These are phyloP conservation scores for Fusarium chaquense DNA, from an alignment of 2,329 filamentous ascomycete species.

Conservation along the genomic window DNA sequence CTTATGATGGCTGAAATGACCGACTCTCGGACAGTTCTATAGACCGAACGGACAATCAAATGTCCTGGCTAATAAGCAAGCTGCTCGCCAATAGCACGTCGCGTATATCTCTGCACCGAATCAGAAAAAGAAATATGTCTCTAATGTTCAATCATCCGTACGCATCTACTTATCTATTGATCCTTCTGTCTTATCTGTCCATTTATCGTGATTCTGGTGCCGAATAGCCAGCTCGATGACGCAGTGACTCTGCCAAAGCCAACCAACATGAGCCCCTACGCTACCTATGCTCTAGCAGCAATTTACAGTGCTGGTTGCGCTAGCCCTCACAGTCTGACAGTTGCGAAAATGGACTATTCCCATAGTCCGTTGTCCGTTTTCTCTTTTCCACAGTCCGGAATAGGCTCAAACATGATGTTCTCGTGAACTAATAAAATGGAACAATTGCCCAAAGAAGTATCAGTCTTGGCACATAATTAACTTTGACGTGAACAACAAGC, in stretches of 20 bases:
- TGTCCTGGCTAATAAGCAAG: background rate
- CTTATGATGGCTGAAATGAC: background rate
- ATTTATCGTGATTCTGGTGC: background rate
- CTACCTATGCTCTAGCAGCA: too few species aligned
- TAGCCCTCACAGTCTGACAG: background rate
- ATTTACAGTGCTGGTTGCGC: background rate
- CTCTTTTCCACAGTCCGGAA: constrained; percentile 10
- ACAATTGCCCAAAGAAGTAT: too few species aligned
- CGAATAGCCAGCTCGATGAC: constrained; percentile 14
- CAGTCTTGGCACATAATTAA: background rate
- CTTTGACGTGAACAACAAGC: background rate
- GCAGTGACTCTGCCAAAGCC: background rate
- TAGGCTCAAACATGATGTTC: background rate
- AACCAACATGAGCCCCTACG: background rate
- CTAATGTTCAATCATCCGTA: too few species aligned
- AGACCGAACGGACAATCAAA: background rate
- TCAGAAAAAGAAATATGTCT: too few species aligned
- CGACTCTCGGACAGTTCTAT: background rate
- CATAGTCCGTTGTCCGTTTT: constrained; percentile 19
- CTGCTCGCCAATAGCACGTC: background rate
- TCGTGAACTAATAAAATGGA: background rate
- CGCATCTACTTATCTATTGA: background rate
- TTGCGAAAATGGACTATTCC: constrained; percentile 5
- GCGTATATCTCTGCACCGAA: background rate
- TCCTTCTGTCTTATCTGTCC: background rate